Evolutionary conservation across 2,329 filamentous ascomycete genomes (phyloP).

Genomic region (Celoporthe dispersa): DNA sequence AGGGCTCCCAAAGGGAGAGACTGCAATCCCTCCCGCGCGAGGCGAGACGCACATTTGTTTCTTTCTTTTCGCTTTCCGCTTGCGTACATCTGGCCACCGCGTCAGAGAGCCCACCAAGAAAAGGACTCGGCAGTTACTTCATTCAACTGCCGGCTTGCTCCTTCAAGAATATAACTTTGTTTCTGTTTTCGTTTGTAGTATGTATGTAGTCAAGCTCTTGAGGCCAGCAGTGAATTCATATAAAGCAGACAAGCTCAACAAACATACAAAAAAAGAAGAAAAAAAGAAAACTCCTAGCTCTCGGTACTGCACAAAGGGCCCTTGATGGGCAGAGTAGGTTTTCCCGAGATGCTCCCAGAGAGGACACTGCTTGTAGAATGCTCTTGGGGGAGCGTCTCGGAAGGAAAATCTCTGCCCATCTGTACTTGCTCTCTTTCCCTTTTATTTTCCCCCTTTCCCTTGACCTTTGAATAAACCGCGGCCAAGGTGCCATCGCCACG

Average conservation of each 20-base stretch:
- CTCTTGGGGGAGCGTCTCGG: no score
- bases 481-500: background rate
- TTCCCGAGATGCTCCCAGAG: background rate
- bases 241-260: background rate
- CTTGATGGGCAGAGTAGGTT: background rate
- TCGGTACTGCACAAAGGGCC: background rate
- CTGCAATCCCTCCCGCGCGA: no score
- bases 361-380: no score
- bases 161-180: background rate
- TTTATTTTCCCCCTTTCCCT: no score
- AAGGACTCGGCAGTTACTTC: background rate
- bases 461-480: background rate
- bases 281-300: background rate
- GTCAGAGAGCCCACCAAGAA: no score
- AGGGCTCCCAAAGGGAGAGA: no score
- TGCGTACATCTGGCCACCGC: no score
- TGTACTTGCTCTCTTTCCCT: no score
- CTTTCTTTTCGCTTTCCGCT: no score
- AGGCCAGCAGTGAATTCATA: background rate
- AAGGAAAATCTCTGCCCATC: no score
- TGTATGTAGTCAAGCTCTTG: background rate
- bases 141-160: background rate
- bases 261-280: no score
- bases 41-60: no score
- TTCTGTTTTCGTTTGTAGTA: background rate